Evolutionary conservation across 2,329 filamentous ascomycete genomes (phyloP).

Genomic region (Byssothecium circinans): DNA sequence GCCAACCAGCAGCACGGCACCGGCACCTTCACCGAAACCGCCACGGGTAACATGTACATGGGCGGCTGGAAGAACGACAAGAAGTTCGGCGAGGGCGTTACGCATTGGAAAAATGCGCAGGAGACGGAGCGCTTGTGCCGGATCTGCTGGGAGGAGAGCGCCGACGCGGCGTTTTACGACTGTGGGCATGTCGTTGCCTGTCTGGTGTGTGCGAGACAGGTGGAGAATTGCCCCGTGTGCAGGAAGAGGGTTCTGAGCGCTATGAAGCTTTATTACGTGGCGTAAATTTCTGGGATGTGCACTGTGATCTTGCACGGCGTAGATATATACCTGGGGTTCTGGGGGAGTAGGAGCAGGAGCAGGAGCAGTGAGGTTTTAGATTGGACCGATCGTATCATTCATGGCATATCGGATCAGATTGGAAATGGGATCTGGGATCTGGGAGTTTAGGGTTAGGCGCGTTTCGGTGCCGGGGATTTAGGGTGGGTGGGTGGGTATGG

Average conservation of each 20-base stretch:
- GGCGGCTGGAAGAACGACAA: conserved; percentile 64
- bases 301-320: background rate
- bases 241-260: conserved; percentile 59
- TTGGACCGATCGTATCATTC: too few species aligned
- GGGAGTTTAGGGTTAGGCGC: too few species aligned
- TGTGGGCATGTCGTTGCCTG: conserved; percentile 67
- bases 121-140: conserved; percentile 62
- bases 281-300: conserved; percentile 17
- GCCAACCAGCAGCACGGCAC: conserved; percentile 67
- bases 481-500: too few species aligned
- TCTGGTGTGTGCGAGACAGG: conserved; percentile 59
- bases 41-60: conserved; percentile 62
- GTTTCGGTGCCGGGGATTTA: too few species aligned
- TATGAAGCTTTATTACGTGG: conserved; percentile 58
- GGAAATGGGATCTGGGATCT: too few species aligned
- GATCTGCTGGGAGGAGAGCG: conserved; percentile 64
- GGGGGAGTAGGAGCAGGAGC: too few species aligned
- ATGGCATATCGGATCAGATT: too few species aligned
- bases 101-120: conserved; percentile 63
- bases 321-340: too few species aligned
- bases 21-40: conserved; percentile 58
- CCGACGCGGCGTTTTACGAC: conserved; percentile 63
- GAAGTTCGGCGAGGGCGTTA: conserved; percentile 63
- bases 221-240: conserved; percentile 64
- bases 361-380: too few species aligned